Base-by-base conservation (phyloP, 495 filamentous ascomycete genomes). In the Podospora australis region DNA sequence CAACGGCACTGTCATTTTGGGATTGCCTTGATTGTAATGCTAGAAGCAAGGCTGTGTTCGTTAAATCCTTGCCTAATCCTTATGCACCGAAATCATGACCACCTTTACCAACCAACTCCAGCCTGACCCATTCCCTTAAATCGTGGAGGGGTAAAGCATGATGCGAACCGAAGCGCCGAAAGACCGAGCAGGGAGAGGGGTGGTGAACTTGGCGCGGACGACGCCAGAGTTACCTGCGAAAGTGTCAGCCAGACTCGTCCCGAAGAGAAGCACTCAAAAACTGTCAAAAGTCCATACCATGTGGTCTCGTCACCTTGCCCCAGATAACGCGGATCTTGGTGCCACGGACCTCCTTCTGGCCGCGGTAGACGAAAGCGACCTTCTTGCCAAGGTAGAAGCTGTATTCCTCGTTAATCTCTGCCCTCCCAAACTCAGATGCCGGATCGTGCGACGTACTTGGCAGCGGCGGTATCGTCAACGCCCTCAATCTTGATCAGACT, bases 281-380 rank as follows among this genome's bases (percentile, higher is more conserved):
- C 6, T 4, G 17, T 23, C 14, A 22, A 24, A 17, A 10, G 14
- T 53, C 67, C 79, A 61, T 84, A 91, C 88, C 92, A 73, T 97
- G 90, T 66, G 88, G 82, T 63, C 88, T 80, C 63, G 90, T 95
- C 64, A 97, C 81, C 79, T 95, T 97, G 73, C 94, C 94, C 92
- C 94, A 98, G 75, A 97, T 97, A 54, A 96, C 90, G 66, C 90
- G 78, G 71, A 97, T 90, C 81, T 97, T 96, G 68, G 89, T 88
- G 66, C 92, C 92, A 60, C 88, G 87, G 59, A 90, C 77, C 77
- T 95, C 89, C 73, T 80, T 84, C 75, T 86, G 82, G 52, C 83
- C 92, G 57, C 90, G 86, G 78, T 97, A 97, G 70, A 98, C 90
- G 70, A 88, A 97, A 60, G 91, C 91, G 66, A 96, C 80, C 73